phyloP scores from a whole-genome alignment of 2,329 filamentous ascomycete genomes.

The Elsinoe australis region DNA sequence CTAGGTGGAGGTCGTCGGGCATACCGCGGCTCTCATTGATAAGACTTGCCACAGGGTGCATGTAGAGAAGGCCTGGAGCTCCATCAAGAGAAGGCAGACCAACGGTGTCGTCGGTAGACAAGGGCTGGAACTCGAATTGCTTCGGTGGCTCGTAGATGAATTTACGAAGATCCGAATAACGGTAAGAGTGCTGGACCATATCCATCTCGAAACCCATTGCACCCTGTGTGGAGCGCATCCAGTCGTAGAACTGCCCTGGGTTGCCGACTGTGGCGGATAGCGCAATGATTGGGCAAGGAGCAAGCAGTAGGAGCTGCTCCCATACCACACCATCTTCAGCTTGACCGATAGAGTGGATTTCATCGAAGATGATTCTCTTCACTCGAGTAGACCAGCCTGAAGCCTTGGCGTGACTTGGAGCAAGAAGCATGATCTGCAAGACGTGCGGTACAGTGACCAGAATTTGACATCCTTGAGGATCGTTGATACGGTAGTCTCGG shows the following conservation, averaged over 20 bases:
- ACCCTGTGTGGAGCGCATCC: constrained; percentile 58
- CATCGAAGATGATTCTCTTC: constrained; percentile 72
- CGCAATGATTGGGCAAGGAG: constrained; percentile 70
- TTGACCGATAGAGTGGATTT: constrained; percentile 73
- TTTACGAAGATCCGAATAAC: constrained; percentile 73
- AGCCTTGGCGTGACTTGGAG: constrained; percentile 54
- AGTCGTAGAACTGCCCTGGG: constrained; percentile 59
- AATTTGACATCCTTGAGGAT: constrained; percentile 63
- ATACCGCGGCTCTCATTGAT: constrained; percentile 55
- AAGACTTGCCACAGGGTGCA: constrained; percentile 61
- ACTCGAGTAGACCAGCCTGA: constrained; percentile 56
- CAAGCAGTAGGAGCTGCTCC: constrained; percentile 67
- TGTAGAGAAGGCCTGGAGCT: constrained; percentile 46
- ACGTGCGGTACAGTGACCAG: constrained; percentile 72
- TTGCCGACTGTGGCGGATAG: constrained; percentile 75
- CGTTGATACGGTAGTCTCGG: constrained; percentile 67
- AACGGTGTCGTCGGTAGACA: constrained; percentile 4
- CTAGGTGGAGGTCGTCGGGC: constrained; percentile 60
- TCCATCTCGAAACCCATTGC: constrained; percentile 55
- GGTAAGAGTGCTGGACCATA: constrained; percentile 59
- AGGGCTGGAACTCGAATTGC: constrained; percentile 40
- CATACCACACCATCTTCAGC: constrained; percentile 68
- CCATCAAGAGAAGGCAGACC: constrained; percentile 48
- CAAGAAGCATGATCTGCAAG: constrained; percentile 67
- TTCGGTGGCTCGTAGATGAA: constrained; percentile 55